Conservation (phyloP, 805 yeast genomes). For the Metschnikowia cerradonensis region DNA sequence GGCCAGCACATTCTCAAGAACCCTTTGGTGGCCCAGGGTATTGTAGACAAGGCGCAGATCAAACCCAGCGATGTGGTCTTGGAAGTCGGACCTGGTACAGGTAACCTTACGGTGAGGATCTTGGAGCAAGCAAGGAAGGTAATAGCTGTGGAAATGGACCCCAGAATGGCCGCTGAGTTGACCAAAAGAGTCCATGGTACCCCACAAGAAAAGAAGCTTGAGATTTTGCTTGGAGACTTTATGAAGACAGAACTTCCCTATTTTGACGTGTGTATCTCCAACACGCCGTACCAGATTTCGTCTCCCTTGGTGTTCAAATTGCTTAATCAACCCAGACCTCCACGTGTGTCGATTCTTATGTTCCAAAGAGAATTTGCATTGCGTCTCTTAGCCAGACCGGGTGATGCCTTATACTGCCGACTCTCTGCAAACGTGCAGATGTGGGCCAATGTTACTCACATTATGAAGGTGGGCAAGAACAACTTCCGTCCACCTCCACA, state of each 20-base stretch:
- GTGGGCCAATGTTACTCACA: slow-evolving; percentile 99
- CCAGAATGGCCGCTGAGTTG: slow-evolving; percentile 99
- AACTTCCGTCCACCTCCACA: slow-evolving; percentile 98
- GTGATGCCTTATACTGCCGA: slow-evolving; percentile 90
- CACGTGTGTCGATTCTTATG: slow-evolving; percentile 92
- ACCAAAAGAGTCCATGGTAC: slow-evolving; percentile 97
- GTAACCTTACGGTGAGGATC: slow-evolving; percentile 90
- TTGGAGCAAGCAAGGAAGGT: slow-evolving; percentile 90
- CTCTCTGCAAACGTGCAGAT: slow-evolving; percentile 95
- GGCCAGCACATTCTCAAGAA: slow-evolving; percentile 97
- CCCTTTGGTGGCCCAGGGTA: slow-evolving; percentile 96
- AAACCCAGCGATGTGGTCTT: slow-evolving; percentile 89
- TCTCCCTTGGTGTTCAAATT: slow-evolving; percentile 94
- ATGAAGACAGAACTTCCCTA: slow-evolving; percentile 94
- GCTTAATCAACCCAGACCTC: slow-evolving; percentile 87
- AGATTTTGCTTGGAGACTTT: slow-evolving; percentile 89
- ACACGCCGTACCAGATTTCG: slow-evolving; percentile 96
- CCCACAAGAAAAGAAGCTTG: slow-evolving; percentile 87
- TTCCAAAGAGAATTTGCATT: slow-evolving; percentile 96
- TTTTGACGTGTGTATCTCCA: slow-evolving; percentile 92
- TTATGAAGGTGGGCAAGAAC: slow-evolving; percentile 96
- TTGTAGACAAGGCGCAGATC: slow-evolving; percentile 92
- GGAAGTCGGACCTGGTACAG: slow-evolving; percentile 99
- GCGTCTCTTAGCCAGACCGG: slow-evolving; percentile 91
- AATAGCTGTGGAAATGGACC: slow-evolving; percentile 97